phyloP scores from a whole-genome alignment of 129 eudicot species.

The Calendula officinalis region DNA sequence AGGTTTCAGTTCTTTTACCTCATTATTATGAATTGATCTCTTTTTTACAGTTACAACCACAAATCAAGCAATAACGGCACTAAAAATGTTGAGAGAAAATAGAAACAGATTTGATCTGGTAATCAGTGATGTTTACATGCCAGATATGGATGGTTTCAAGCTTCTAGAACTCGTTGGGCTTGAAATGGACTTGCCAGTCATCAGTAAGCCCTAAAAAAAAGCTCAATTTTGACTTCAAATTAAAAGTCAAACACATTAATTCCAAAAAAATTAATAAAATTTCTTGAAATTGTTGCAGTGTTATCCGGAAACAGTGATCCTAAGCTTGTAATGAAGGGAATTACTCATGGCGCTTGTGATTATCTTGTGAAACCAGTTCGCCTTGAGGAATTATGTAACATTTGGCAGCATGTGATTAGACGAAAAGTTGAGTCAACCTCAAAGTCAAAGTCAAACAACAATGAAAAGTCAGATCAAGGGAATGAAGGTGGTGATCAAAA shows the following conservation, averaged over 20 bases:
- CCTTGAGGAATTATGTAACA: slow-evolving; percentile 75
- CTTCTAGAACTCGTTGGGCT: slow-evolving; percentile 84
- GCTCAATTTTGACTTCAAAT: not conserved
- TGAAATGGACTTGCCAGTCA: slow-evolving; percentile 93
- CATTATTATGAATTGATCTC: not conserved
- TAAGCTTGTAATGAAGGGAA: slow-evolving; percentile 91
- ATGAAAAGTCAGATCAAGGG: slow-evolving; percentile 45
- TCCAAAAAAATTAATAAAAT: not conserved
- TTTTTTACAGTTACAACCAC: slow-evolving; percentile 58
- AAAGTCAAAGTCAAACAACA: slow-evolving; percentile 48
- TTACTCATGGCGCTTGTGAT: slow-evolving; percentile 93
- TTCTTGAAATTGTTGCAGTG: slow-evolving; percentile 46
- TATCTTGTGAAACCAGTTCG: slow-evolving; percentile 91
- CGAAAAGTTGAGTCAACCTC: slow-evolving; percentile 57
- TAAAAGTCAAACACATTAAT: not conserved
- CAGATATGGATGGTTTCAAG: slow-evolving; percentile 96
- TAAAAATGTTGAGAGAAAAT: slow-evolving; percentile 72
- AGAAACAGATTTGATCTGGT: slow-evolving; percentile 68
- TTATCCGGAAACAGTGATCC: slow-evolving; percentile 84
- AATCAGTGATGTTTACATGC: slow-evolving; percentile 86
- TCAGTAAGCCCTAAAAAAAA: slow-evolving; percentile 45
- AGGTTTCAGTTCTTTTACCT: slow-evolving; percentile 22
- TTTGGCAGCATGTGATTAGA: slow-evolving; percentile 96
- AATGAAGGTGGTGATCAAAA: slow-evolving; percentile 66
- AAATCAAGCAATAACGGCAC: slow-evolving; percentile 58